Evolutionary conservation across 1,284 basidiomycete genomes (phyloP).

Genomic region (Volvariella surrecta): DNA sequence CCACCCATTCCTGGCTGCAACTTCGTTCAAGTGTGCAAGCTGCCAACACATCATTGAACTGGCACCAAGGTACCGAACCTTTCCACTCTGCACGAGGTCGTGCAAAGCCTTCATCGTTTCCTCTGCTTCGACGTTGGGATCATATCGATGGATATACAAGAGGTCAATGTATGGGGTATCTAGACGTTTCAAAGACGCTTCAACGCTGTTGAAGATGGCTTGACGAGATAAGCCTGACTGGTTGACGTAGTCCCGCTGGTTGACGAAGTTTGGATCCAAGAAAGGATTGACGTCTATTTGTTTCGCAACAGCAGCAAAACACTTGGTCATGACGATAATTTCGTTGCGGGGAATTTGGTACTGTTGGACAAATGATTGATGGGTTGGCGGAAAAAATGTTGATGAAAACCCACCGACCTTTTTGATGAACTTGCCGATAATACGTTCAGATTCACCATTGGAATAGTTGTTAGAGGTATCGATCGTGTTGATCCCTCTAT

Average conservation of each 20-base stretch:
- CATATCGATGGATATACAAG: conserved; percentile 32
- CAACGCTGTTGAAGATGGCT: conserved; percentile 44
- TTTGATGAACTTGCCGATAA: conserved; percentile 47
- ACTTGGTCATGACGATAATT: conserved; percentile 38
- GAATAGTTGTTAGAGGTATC: conserved; percentile 55
- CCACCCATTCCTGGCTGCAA: conserved; percentile 23
- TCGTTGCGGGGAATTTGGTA: conserved; percentile 47
- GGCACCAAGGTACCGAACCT: conserved; percentile 60
- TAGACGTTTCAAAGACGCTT: conserved; percentile 36
- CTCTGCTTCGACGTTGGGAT: conserved; percentile 9
- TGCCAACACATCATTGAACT: conserved; percentile 34
- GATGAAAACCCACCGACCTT: conserved; percentile 16
- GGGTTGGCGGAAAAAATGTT: background rate
- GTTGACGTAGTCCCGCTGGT: conserved; percentile 8
- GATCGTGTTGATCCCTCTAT: conserved; percentile 33
- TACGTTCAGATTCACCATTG: conserved; percentile 36
- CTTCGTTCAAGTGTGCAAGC: conserved; percentile 25
- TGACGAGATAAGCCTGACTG: conserved; percentile 22
- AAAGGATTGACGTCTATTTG: conserved; percentile 30
- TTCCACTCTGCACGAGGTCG: conserved; percentile 51
- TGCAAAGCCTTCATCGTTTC: conserved; percentile 51
- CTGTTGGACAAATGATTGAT: conserved; percentile 16
- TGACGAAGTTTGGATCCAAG: conserved; percentile 11
- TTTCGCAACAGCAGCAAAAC: conserved; percentile 20
- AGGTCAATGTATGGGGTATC: conserved; percentile 45